Evolutionary conservation across 2,329 filamentous ascomycete species (phyloP).

Genomic region (Zasmidium angulare): DNA sequence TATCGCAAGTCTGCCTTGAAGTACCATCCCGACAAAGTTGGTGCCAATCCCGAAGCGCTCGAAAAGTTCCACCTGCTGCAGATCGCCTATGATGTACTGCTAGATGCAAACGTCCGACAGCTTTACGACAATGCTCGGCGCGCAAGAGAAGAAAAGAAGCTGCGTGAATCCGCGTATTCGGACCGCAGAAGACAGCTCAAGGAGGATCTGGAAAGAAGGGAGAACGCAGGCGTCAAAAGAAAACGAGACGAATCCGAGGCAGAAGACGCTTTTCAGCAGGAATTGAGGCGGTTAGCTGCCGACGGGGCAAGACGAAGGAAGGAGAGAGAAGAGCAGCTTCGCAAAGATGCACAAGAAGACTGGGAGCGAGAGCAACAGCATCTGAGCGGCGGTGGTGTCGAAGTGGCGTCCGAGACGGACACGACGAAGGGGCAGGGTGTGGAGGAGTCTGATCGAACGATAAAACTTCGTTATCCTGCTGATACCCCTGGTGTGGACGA

Average conservation of each 20-base stretch:
- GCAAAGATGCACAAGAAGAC: conserved; percentile 54
- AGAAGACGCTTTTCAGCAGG: conserved; percentile 60
- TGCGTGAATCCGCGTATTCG: conserved; percentile 67
- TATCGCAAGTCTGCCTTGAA: conserved; percentile 85
- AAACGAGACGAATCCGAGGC: conserved; percentile 46
- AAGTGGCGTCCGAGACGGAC: neutral
- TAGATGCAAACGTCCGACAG: conserved; percentile 66
- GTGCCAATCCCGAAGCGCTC: conserved; percentile 62
- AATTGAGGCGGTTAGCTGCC: conserved; percentile 46
- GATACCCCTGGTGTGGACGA: conserved; percentile 42
- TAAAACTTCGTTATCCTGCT: conserved; percentile 53
- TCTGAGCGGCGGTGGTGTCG: neutral
- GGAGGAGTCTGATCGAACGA: conserved; percentile 56
- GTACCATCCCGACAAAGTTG: conserved; percentile 91
- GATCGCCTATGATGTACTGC: conserved; percentile 81
- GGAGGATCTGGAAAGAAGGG: conserved; percentile 80
- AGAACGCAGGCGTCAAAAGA: conserved; percentile 53
- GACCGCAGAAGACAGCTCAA: conserved; percentile 74
- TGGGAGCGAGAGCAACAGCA: conserved; percentile 38
- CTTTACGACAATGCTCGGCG: conserved; percentile 77
- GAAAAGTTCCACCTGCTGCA: conserved; percentile 83
- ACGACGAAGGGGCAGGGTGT: conserved; percentile 29
- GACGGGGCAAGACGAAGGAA: conserved; percentile 55
- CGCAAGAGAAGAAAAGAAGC: conserved; percentile 67
- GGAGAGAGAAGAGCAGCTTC: conserved; percentile 54